Evolutionary conservation across 495 filamentous ascomycete species (phyloP).

Genomic region (Penicillium goetzii): DNA sequence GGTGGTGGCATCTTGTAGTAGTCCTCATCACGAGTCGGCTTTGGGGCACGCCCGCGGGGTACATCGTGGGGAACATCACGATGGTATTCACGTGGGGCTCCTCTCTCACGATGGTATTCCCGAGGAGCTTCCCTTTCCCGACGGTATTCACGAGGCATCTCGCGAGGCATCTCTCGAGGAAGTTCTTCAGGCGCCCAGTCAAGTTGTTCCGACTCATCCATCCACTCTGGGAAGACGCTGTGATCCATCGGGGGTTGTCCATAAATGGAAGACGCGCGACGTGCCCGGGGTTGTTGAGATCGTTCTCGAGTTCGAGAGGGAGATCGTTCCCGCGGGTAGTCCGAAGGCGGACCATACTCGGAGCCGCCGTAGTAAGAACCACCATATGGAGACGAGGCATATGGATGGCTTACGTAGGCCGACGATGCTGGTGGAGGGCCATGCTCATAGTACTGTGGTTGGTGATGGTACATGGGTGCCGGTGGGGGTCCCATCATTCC

Average conservation of each 20-base stretch:
- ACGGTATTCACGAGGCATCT: conserved; percentile 8
- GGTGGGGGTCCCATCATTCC: conserved; percentile 35
- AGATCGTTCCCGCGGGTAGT: conserved; percentile 39
- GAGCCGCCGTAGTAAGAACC: conserved; percentile 32
- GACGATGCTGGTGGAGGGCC: conserved; percentile 44
- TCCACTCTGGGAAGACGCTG: conserved; percentile 26
- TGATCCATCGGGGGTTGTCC: conserved; percentile 37
- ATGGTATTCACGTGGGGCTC: conserved; percentile 21
- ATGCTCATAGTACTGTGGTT: conserved; percentile 23
- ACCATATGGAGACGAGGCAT: conserved; percentile 37
- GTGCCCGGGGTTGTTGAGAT: conserved; percentile 33
- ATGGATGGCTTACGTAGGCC: conserved; percentile 40
- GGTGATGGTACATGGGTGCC: conserved; percentile 38
- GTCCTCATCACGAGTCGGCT: conserved; percentile 41
- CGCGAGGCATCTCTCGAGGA: conserved; percentile 32
- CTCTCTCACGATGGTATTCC: conserved; percentile 9
- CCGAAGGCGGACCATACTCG: conserved; percentile 27
- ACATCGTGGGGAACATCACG: conserved; percentile 9
- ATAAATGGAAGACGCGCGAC: conserved; percentile 45
- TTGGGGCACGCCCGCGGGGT: conserved; percentile 18
- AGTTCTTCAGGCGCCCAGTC: conserved; percentile 22
- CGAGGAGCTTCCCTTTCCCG: conserved; percentile 7
- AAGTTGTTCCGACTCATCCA: conserved; percentile 35
- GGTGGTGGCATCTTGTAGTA: conserved; percentile 50
- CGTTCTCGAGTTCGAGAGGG: conserved; percentile 39